Base-by-base conservation (phyloP, 805 yeast genomes). In the Wickerhamiella nectarea region DNA sequence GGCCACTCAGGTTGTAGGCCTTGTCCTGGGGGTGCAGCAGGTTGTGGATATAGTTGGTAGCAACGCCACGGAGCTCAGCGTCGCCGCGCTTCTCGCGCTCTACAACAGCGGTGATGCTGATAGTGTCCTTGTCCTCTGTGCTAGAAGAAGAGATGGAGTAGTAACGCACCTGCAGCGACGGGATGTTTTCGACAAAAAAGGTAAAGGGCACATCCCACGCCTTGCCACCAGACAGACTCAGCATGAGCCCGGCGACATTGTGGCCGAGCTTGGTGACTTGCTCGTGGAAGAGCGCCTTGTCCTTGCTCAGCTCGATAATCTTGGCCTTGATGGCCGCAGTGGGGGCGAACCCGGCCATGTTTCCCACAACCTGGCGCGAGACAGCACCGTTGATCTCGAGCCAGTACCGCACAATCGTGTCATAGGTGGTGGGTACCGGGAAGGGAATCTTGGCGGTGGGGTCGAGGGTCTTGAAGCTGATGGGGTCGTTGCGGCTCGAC, bases 121-220 rank as follows among this genome's bases (percentile, higher is more conserved):
- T 71, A 15, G 72, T 70, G 42, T 77, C 71, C 59, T 84, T 84
- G 56, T 84, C 91, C 45, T 76, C 70, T 43, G 75, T 62, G 1
- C 93, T 78, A 4, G 95, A 84, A 1, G 96, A 87, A 2, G 96
- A 87, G 52, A 89, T 89, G 18, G 97, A 89, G 65, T 89, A 89
- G 66, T 85, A 89, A 62, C 98, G 87, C 34, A 96, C 95, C 61
- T 81, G 93, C 56, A 91, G 67, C 53, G 76, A 82, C 35, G 86
- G 74, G 49, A 91, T 61, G 24, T 80, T 71, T 66, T 89, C 98
- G 53, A 87, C 68, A 33, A 91, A 63, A 57, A 87, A 83, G 48
- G 76, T 78, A 68, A 89, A 80, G 25, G 97, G 95, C 38, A 89
- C 81, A 12, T 62, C 55, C 97, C 97, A 91, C n/a, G 74, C 61